These are phyloP conservation scores for Ustilago bromivora DNA, from an alignment of 1,284 basidiomycete species.

Conservation along the genomic window DNA sequence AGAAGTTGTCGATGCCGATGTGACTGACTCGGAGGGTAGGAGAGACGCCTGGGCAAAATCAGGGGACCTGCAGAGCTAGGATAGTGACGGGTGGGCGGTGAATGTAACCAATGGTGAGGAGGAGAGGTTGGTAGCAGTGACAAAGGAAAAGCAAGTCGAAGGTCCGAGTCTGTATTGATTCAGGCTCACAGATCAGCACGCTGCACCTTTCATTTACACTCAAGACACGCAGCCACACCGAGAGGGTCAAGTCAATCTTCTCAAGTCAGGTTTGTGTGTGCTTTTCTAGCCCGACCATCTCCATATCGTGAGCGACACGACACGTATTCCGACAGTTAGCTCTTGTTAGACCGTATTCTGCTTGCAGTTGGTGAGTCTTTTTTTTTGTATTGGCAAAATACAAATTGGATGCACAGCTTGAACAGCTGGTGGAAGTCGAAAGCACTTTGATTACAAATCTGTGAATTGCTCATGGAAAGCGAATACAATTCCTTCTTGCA, in stretches of 20 bases:
- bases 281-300: neutral
- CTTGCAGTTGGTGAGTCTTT: no score
- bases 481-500: neutral
- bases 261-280: neutral
- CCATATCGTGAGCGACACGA: slow-evolving; percentile 1
- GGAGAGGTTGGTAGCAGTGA: neutral
- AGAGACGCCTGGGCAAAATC: neutral
- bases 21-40: neutral
- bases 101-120: neutral
- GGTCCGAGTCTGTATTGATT: neutral
- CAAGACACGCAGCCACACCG: slow-evolving; percentile 2
- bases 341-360: neutral
- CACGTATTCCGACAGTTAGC: neutral
- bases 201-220: slow-evolving; percentile 4
- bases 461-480: neutral
- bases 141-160: slow-evolving; percentile 3
- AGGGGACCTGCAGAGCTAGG: neutral
- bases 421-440: neutral
- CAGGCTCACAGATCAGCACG: neutral
- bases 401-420: neutral
- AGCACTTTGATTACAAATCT: neutral
- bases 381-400: no score
- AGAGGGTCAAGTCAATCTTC: neutral
- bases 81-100: neutral
- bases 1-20: neutral